Evolutionary conservation across 176 grass and related monocot species (phyloP).

Genomic region (Panicum miliaceum): DNA sequence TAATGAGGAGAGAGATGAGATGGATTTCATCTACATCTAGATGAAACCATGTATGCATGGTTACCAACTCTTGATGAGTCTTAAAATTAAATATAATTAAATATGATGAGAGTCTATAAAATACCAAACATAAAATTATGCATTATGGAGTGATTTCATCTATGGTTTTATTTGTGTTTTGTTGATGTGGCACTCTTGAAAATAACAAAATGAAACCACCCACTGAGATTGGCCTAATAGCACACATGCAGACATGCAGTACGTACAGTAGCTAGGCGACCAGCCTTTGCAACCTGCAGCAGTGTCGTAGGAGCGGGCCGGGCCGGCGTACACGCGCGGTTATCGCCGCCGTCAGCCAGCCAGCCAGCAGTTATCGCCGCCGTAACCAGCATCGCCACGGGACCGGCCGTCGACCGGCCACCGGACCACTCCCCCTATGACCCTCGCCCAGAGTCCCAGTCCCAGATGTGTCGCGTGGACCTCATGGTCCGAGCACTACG

Average conservation of each 20-base stretch:
- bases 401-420: background rate
- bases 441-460: background rate
- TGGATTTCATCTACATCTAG: no score
- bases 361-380: background rate
- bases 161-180: no score
- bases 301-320: background rate
- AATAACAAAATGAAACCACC: no score
- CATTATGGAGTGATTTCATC: no score
- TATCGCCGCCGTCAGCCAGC: background rate
- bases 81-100: no score
- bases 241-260: background rate
- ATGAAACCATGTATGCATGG: no score
- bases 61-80: no score
- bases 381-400: background rate
- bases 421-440: slow-evolving; percentile 24
- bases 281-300: background rate
- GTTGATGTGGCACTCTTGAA: no score
- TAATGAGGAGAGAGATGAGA: no score
- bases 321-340: background rate
- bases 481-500: slow-evolving; percentile 36
- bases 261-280: background rate
- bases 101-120: no score
- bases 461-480: slow-evolving; percentile 7
- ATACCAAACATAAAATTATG: no score
- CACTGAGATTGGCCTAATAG: no score